Base-by-base conservation (phyloP, 106 monocot genomes). In the Acorus gramineus region DNA sequence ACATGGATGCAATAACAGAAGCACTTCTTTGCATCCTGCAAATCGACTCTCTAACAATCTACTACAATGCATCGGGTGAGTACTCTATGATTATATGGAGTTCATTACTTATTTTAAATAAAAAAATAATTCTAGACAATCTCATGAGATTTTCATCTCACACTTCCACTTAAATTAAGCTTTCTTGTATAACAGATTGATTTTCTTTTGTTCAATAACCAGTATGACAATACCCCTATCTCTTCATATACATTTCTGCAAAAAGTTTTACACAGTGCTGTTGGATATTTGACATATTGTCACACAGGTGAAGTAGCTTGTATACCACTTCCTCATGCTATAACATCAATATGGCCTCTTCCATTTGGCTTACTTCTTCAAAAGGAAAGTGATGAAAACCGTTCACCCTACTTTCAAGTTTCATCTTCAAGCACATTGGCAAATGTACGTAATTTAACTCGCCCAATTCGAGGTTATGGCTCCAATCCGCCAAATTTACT, bases 311-410 rank as follows among this genome's bases (percentile, higher is more conserved):
- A 95, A 69, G 73, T 87, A 7, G 73, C 68, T 42, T 80, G 67
- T n/a, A 80, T 90, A 14, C 87, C 85, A 51, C 82, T 95, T 53
- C 84, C 85, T 56, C 76, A 85, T 76, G 55, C 75, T 60, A 56
- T 95, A 61, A 55, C 74, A 68, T 78, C 85, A 47, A 87, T 95
- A 56, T 95, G 80, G 78, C 78, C 95, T 48, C 81, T 87, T 76
- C 90, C 84, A 49, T 84, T 74, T 79, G 95, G 95, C 55, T 80
- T 95, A 56, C 84, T 95, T 3, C 79, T 95, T 5, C 90, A 87
- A 72, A 95, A 90, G 63, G 78, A 76, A 6, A 70, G 63, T 62
- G 82, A 81, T 66, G 86, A 73, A 50, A 78, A 47, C 55, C 73
- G 71, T 59, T 59, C 84, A 46, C 14, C 73, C 52, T 73, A 42